A percentile compares a stretch with the other conserved stretches of the same genome.
Evolutionary conservation across 805 yeast genomes (phyloP).

Genomic region (Barnettozyma pratensis): DNA sequence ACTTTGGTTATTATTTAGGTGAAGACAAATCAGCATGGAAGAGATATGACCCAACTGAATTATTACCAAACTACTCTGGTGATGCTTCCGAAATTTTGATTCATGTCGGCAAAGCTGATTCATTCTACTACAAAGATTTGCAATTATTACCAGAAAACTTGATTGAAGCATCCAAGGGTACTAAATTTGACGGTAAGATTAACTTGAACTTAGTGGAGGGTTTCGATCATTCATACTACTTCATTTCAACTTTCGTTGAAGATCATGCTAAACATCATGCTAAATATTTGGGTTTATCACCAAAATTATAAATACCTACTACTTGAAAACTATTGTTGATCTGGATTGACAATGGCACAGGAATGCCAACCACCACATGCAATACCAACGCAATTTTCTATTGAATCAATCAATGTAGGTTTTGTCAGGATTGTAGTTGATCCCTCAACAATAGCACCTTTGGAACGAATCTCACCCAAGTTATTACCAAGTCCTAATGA

Average conservation of each 20-base stretch:
- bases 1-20: slow-evolving; percentile 76
- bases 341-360: slow-evolving; percentile 47
- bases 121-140: slow-evolving; percentile 51
- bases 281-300: slow-evolving; percentile 40
- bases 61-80: slow-evolving; percentile 55
- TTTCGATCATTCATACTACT: slow-evolving; percentile 88
- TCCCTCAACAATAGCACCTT: slow-evolving; percentile 17
- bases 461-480: slow-evolving; percentile 18
- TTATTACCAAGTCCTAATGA: slow-evolving; percentile 60
- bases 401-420: slow-evolving; percentile 37
- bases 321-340: background rate
- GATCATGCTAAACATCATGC: slow-evolving; percentile 89
- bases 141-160: slow-evolving; percentile 78
- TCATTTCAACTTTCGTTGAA: slow-evolving; percentile 70
- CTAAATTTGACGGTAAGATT: slow-evolving; percentile 56
- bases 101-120: slow-evolving; percentile 78
- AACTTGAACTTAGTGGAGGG: slow-evolving; percentile 65
- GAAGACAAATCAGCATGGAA: slow-evolving; percentile 47
- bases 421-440: slow-evolving; percentile 29
- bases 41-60: slow-evolving; percentile 78
- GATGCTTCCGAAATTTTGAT: slow-evolving; percentile 56
- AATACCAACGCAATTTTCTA: slow-evolving; percentile 28
- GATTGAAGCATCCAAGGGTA: slow-evolving; percentile 47
- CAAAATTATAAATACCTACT: slow-evolving; percentile 6
- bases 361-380: slow-evolving; percentile 83